Conservation (phyloP, 768 basidiomycete genomes). For the Mycena amicta region DNA sequence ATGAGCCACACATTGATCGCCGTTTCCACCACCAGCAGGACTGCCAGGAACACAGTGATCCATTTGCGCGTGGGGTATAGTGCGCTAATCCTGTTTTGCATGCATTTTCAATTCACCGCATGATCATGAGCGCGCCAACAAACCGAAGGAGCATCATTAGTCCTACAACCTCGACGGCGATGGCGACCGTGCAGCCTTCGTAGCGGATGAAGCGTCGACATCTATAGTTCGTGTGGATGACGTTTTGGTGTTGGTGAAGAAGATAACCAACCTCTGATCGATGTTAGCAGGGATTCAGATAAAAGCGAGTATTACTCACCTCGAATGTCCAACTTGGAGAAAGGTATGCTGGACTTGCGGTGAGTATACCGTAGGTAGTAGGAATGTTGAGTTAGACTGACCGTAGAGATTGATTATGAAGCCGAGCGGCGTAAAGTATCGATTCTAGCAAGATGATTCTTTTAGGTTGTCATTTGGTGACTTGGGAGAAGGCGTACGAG, state of each 20-base stretch:
- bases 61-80: slow-evolving; percentile 27
- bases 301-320: background rate
- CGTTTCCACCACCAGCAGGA: slow-evolving; percentile 29
- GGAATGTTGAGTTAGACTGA: background rate
- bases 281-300: background rate
- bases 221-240: no score
- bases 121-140: background rate
- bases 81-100: slow-evolving; percentile 30
- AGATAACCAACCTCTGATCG: background rate
- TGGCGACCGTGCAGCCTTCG: slow-evolving; percentile 41
- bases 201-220: slow-evolving; percentile 35
- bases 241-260: background rate
- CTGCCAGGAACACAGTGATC: slow-evolving; percentile 26
- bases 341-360: slow-evolving; percentile 13
- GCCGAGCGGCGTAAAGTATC: slow-evolving; percentile 48
- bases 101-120: background rate
- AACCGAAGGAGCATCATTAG: slow-evolving; percentile 47
- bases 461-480: background rate
- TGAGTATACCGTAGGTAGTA: background rate
- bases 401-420: slow-evolving; percentile 44
- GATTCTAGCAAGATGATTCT: slow-evolving; percentile 34
- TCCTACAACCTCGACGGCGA: slow-evolving; percentile 40
- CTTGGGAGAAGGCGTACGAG: slow-evolving; percentile 26
- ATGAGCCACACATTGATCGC: slow-evolving; percentile 37
- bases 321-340: slow-evolving; percentile 25